Evolutionary conservation across 257 asterid genomes (phyloP).

Genomic region (Linderniella brevidens): DNA sequence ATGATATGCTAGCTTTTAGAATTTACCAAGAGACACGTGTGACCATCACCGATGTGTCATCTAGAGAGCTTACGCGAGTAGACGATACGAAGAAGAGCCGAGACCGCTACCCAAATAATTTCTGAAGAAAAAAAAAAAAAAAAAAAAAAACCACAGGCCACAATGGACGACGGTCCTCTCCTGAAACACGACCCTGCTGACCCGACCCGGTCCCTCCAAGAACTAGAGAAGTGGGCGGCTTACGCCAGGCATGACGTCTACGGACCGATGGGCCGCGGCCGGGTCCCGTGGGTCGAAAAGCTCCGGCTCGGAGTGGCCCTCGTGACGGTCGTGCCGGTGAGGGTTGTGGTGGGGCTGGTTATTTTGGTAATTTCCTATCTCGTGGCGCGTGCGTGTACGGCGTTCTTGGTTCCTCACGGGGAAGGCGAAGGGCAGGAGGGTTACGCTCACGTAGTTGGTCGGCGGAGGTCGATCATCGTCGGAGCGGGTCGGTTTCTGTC

Average conservation of each 20-base stretch:
- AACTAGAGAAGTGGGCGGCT: conserved; percentile 61
- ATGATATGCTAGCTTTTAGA: no score
- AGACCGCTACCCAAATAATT: no score
- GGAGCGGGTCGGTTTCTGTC: conserved; percentile 47
- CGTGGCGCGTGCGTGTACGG: conserved; percentile 67
- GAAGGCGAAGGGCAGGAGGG: conserved; percentile 79
- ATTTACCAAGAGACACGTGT: no score
- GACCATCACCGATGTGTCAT: no score
- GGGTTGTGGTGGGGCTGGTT: conserved; percentile 31
- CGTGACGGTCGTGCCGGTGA: conserved; percentile 44
- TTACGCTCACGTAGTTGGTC: conserved; percentile 79
- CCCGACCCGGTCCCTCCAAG: no score
- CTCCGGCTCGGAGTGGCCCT: conserved; percentile 38
- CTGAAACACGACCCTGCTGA: no score
- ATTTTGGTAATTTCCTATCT: conserved; percentile 49
- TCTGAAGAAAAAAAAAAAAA: no score
- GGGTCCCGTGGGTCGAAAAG: conserved; percentile 44
- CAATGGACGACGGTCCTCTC: no score
- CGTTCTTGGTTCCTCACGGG: conserved; percentile 37
- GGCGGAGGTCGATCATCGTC: conserved; percentile 66
- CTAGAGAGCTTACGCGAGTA: no score
- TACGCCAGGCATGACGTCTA: conserved; percentile 58
- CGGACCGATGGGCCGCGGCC: conserved; percentile 67
- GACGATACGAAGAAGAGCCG: no score
- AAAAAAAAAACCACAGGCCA: no score